Evolutionary conservation across 2,329 filamentous ascomycete genomes (phyloP).

Genomic region (Chaetomium sp.): DNA sequence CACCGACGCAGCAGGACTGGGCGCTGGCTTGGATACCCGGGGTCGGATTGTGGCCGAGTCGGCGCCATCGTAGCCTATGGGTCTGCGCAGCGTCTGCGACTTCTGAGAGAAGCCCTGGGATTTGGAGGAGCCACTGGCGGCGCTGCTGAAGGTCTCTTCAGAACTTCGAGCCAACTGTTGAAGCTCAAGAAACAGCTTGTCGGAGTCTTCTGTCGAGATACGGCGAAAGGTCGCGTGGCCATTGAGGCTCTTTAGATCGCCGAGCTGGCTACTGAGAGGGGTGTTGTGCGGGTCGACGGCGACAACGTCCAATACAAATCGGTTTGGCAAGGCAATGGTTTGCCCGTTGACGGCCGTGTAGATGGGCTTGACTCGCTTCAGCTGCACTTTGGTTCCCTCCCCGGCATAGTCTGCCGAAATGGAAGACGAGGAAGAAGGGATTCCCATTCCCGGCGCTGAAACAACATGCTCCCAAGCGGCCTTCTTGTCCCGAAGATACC

Average conservation of each 20-base stretch:
- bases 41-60: not conserved
- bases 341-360: slow-evolving; percentile 18
- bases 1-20: not conserved
- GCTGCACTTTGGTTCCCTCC: slow-evolving; percentile 12
- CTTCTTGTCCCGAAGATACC: slow-evolving; percentile 6
- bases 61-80: not conserved
- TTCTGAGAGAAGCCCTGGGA: not conserved
- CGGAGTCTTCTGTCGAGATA: slow-evolving; percentile 6
- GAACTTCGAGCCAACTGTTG: not conserved
- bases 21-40: not conserved
- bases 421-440: slow-evolving; percentile 3
- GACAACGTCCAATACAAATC: slow-evolving; percentile 18
- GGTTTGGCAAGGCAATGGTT: slow-evolving; percentile 16
- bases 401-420: slow-evolving; percentile 1
- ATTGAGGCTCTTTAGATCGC: slow-evolving; percentile 10
- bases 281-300: slow-evolving; percentile 4
- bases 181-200: slow-evolving; percentile 6
- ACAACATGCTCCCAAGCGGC: slow-evolving; percentile 17
- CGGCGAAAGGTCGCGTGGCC: not conserved
- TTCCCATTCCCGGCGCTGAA: slow-evolving; percentile 13
- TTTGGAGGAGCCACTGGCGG: not conserved
- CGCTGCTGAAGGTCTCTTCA: too few species aligned
- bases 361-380: slow-evolving; percentile 17
- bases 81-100: not conserved
- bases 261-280: not conserved